Evolutionary conservation across 2,329 filamentous ascomycete genomes (phyloP), one percentile per base, ranked within the genome.

Genomic region (Cercospora sp.): DNA sequence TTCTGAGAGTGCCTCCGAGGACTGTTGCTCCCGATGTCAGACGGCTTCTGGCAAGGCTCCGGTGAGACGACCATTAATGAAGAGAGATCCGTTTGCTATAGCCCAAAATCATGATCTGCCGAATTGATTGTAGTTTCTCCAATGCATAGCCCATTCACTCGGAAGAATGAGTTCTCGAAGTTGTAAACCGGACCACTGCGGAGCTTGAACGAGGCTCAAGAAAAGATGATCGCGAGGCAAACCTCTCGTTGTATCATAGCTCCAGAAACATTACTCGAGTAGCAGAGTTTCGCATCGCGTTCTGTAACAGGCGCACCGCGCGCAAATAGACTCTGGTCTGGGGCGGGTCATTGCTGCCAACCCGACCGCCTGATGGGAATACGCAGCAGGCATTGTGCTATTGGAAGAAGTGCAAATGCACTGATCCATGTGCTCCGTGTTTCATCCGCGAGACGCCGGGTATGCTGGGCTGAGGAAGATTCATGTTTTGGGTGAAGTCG

Each of bases 231-330:
- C 31, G 26, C 8, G 48, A 36, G n/a, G 26, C 42, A 65, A n/a
- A n/a, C 20, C 18, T 20, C 9, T 60, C 42, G 30, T 31, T 33
- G 45, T 65, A 60, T 60, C 57, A 65, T 65, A 65, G 55, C 58
- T 40, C 28, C 42, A 33, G 30, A 31, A 53, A 26, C 42, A 65
- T 55, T 60, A 65, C 53, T 65, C 64, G 60, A 60, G 64, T n/a
- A 33, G 45, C 31, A 60, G 18, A 65, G 55, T 61, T 65, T 61
- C 57, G 55, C 40, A 55, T 51, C 64, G 64, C 58, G 57, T 65
- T 65, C 58, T 60, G 64, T 60, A 60, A 65, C 64, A 40, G 31
- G 20, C 18, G 42, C 53, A 42, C 31, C 36, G 23, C 36, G 36
- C 16, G 57, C 57, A 31, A 51, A 31, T 42, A 55, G 28, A 61